phyloP scores from a whole-genome alignment of 331 rosid genomes.

The Rhamnella rubrinervis region DNA sequence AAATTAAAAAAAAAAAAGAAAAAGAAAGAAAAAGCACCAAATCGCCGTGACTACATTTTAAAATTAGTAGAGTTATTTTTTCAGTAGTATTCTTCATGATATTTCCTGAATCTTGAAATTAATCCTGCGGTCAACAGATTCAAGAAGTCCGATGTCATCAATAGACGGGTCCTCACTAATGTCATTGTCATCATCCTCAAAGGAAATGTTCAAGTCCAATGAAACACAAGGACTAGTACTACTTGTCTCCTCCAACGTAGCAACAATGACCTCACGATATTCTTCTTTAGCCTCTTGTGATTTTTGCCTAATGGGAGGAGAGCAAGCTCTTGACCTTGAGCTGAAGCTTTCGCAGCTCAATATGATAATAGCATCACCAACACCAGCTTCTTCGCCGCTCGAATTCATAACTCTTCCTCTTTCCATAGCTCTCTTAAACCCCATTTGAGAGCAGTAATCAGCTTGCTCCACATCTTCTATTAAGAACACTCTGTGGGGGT shows the following conservation, averaged over 20 bases:
- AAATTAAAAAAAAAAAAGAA: not conserved
- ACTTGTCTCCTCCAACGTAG: conserved; percentile 38
- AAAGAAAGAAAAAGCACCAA: conserved; percentile 2
- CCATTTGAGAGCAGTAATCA: conserved; percentile 72
- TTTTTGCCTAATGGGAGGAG: conserved; percentile 58
- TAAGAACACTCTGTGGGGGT: conserved; percentile 84
- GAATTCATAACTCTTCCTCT: conserved; percentile 55
- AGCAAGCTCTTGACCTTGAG: conserved; percentile 83
- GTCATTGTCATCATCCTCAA: conserved; percentile 44
- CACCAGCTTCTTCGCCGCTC: conserved; percentile 57
- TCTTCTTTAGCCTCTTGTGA: conserved; percentile 26
- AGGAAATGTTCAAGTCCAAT: conserved; percentile 87
- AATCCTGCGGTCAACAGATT: conserved; percentile 70
- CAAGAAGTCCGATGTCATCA: conserved; percentile 80
- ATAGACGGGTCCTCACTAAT: conserved; percentile 33
- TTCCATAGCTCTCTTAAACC: conserved; percentile 79
- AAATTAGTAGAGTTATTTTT: not conserved
- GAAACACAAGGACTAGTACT: conserved; percentile 39
- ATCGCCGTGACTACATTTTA: not conserved
- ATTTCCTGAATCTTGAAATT: conserved; percentile 70
- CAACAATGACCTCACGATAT: conserved; percentile 8
- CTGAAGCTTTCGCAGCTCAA: conserved; percentile 77
- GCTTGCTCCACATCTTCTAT: conserved; percentile 88
- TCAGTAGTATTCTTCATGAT: conserved; percentile 15
- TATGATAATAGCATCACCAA: conserved; percentile 77